Conservation (phyloP, 2,329 filamentous ascomycete species). For the Xylariaceae sp. region DNA sequence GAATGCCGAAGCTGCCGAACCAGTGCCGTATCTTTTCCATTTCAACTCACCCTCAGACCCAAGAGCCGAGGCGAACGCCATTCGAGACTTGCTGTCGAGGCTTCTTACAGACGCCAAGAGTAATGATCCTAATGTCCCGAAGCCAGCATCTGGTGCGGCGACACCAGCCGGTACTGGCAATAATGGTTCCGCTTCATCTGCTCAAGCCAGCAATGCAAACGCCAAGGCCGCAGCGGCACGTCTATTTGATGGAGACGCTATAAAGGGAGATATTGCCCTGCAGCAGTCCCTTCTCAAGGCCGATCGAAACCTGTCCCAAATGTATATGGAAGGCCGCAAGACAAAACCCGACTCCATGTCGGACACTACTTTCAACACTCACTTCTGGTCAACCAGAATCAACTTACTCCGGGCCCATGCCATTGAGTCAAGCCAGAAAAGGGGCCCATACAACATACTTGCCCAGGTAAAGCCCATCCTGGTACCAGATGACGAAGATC, state of each 20-base stretch:
- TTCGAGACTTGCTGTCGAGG: conserved; percentile 76
- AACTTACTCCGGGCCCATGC: conserved; percentile 84
- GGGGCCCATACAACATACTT: conserved; percentile 88
- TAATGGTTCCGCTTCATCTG: conserved; percentile 63
- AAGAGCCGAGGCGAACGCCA: conserved; percentile 73
- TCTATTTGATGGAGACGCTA: conserved; percentile 74
- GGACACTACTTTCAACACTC: conserved; percentile 73
- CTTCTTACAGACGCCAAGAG: conserved; percentile 67
- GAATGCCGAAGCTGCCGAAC: conserved; percentile 49
- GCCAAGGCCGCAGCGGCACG: conserved; percentile 51
- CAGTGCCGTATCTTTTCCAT: conserved; percentile 75
- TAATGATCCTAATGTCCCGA: conserved; percentile 47
- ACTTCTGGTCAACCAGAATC: conserved; percentile 90
- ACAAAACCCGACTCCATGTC: conserved; percentile 82
- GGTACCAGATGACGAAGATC: conserved; percentile 38
- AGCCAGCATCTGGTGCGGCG: conserved; percentile 38
- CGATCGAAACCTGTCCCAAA: conserved; percentile 68
- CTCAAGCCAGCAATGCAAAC: conserved; percentile 66
- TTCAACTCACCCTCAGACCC: conserved; percentile 76
- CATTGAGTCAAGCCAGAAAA: conserved; percentile 79
- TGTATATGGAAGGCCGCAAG: conserved; percentile 77
- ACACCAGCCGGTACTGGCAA: conserved; percentile 28
- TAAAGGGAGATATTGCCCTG: conserved; percentile 73
- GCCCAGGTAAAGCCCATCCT: conserved; percentile 80
- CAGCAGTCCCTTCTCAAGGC: conserved; percentile 86